Base-by-base conservation (phyloP, 2,329 filamentous ascomycete genomes). In the Penicillium hesseltinei region DNA sequence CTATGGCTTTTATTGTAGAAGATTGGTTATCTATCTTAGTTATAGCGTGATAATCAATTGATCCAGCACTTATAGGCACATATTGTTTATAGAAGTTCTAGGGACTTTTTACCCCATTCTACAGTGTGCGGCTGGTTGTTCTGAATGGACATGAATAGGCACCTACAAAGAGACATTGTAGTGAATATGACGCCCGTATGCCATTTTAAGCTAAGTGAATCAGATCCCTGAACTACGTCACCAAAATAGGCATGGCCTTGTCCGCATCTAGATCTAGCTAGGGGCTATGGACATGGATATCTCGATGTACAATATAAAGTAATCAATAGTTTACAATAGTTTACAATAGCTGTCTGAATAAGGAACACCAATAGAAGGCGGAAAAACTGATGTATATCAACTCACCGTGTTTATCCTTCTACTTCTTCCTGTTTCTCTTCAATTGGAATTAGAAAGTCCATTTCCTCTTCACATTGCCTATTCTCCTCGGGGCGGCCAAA, bases 401-500 rank as follows among this genome's bases (percentile, higher is more conserved):
- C 21, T 7, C 44, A 33, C 21, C 23, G 19, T 31, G 1, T 7
- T 33, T 15, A 9, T 17, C 0, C 1, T 33, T 35, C 8, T 46
- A 31, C 17, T 23, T 35, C 8, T 17, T 17, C 13, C 19, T 23
- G 13, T 17, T 17, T 23, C 27, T 21, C 19, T 33, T 8, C n/a
- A 31, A 35, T 17, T 35, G 23, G 19, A 33, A 21, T 15, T 3
- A 43, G 5, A 8, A 42, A 17, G 2, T 27, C 15, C 29, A 35
- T 13, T 19, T 51, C 4, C 19, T 42, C 8, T 17, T 15, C 43
- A 46, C 27, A 15, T 6, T 19, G 19, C 4, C 38, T n/a, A 25
- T 21, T 46, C 25, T 47, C 29, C 21, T 31, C 53, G 46, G 39
- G 33, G 21, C 54, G 54, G 54, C 36, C 21, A 53, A 53, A 56